Conservation (phyloP, 768 basidiomycete genomes). For the Leccinum imitatum region DNA sequence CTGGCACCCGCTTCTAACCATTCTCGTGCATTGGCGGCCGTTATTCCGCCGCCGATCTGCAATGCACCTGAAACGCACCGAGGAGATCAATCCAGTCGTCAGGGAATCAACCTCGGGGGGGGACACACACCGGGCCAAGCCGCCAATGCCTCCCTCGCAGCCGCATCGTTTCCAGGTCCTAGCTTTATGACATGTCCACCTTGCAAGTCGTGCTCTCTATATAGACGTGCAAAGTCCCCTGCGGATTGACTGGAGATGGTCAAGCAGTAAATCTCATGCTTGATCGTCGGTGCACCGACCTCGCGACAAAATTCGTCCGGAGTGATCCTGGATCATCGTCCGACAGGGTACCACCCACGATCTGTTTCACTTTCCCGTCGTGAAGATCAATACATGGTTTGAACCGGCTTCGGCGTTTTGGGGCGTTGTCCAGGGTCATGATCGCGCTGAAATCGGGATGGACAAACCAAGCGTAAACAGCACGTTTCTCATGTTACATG, state of each 20-base stretch:
- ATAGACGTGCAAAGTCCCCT: constrained; percentile 76
- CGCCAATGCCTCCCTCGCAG: constrained; percentile 79
- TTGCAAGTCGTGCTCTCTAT: constrained; percentile 60
- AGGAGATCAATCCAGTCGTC: constrained; percentile 4
- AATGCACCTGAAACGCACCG: constrained; percentile 53
- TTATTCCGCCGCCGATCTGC: constrained; percentile 95
- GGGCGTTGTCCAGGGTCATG: constrained; percentile 2
- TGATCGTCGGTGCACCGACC: constrained; percentile 40
- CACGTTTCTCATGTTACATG: constrained; percentile 2
- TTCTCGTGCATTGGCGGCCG: constrained; percentile 67
- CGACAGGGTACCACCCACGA: constrained; percentile 92
- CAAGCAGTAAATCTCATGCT: background rate
- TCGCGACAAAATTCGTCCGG: constrained; percentile 89
- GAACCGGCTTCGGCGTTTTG: constrained; percentile 51
- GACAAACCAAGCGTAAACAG: background rate
- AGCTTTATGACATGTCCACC: constrained; percentile 98
- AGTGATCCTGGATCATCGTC: constrained; percentile 58
- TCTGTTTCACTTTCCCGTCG: constrained; percentile 95
- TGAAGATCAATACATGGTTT: constrained; percentile 97
- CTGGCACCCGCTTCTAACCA: constrained; percentile 91
- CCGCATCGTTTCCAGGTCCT: constrained; percentile 83
- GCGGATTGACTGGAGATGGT: constrained; percentile 62
- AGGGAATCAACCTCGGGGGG: constrained; percentile 4
- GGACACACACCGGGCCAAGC: constrained; percentile 72
- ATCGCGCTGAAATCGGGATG: background rate